A percentile compares a stretch with the other conserved stretches of the same genome.
phyloP scores from a whole-genome alignment of 495 filamentous ascomycete genomes.

The Hapsidospora chrysogenum region DNA sequence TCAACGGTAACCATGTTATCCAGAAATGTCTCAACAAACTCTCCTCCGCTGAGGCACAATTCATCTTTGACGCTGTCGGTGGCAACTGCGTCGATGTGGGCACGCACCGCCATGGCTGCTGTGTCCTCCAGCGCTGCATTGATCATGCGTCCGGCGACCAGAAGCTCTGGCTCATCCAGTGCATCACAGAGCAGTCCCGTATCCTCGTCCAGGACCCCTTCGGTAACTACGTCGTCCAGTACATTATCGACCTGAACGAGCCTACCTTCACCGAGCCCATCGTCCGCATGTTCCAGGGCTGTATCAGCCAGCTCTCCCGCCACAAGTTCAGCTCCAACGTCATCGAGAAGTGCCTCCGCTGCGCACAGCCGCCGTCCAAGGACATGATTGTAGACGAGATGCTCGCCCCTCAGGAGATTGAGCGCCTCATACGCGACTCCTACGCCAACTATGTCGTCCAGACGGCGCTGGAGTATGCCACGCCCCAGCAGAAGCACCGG shows the following conservation, averaged over 20 bases:
- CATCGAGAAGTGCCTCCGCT: conserved; percentile 91
- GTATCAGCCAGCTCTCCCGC: conserved; percentile 64
- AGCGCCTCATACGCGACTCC: conserved; percentile 72
- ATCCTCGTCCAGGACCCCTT: conserved; percentile 88
- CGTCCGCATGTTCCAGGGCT: conserved; percentile 56
- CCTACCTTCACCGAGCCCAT: conserved; percentile 68
- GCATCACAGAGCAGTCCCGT: conserved; percentile 71
- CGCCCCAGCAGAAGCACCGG: conserved; percentile 46
- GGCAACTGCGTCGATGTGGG: conserved; percentile 74
- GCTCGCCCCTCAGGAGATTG: conserved; percentile 54
- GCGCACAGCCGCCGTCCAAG: conserved; percentile 48
- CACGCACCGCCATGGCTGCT: conserved; percentile 95
- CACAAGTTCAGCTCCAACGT: conserved; percentile 99
- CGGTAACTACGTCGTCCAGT: conserved; percentile 97
- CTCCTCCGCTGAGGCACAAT: conserved; percentile 61
- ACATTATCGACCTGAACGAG: conserved; percentile 87
- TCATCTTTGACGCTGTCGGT: conserved; percentile 92
- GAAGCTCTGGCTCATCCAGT: conserved; percentile 67
- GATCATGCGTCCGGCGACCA: conserved; percentile 86
- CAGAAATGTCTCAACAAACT: conserved; percentile 97
- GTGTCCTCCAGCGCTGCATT: conserved; percentile 93
- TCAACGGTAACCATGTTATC: conserved; percentile 97
- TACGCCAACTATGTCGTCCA: conserved; percentile 97
- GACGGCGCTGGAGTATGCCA: conserved; percentile 80
- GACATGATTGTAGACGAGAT: conserved; percentile 77